Evolutionary conservation across 2,329 filamentous ascomycete genomes (phyloP).

Genomic region (Escovopsis weberi): DNA sequence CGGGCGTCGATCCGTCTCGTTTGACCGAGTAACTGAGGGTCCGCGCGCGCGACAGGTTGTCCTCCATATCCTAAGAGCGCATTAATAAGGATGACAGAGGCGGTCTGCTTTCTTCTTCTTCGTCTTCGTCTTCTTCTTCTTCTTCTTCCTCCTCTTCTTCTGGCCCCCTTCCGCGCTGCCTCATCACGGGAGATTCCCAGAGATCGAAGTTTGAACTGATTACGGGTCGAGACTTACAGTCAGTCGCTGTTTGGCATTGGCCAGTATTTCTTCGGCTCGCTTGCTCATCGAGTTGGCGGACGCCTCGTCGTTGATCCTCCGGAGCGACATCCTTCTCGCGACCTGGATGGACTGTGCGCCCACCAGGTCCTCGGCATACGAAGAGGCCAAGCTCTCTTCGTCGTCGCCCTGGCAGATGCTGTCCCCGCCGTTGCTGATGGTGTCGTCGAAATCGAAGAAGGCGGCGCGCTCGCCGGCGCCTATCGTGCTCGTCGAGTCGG

Average conservation of each 20-base stretch:
- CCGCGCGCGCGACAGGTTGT: slow-evolving; percentile 68
- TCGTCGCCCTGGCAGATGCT: slow-evolving; percentile 54
- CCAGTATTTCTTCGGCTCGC: slow-evolving; percentile 77
- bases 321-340: slow-evolving; percentile 6
- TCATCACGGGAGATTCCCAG: no score
- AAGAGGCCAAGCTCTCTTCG: slow-evolving; percentile 49
- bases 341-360: slow-evolving; percentile 9
- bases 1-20: slow-evolving; percentile 39
- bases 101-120: no score
- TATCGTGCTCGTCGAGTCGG: slow-evolving; percentile 47
- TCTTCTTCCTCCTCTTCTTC: no score
- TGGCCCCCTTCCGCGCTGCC: no score
- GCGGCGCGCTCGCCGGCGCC: slow-evolving; percentile 34
- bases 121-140: no score
- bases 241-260: slow-evolving; percentile 79
- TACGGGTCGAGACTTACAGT: slow-evolving; percentile 43
- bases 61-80: slow-evolving; percentile 66
- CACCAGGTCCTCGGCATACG: slow-evolving; percentile 33
- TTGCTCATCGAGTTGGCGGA: slow-evolving; percentile 65
- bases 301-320: slow-evolving; percentile 33
- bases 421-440: slow-evolving; percentile 44
- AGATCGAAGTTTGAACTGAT: not conserved
- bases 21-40: slow-evolving; percentile 35
- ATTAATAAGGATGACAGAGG: not conserved
- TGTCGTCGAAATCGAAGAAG: slow-evolving; percentile 49